Evolutionary conservation across 768 basidiomycete species (phyloP).

Genomic region (Panellus pusillus): DNA sequence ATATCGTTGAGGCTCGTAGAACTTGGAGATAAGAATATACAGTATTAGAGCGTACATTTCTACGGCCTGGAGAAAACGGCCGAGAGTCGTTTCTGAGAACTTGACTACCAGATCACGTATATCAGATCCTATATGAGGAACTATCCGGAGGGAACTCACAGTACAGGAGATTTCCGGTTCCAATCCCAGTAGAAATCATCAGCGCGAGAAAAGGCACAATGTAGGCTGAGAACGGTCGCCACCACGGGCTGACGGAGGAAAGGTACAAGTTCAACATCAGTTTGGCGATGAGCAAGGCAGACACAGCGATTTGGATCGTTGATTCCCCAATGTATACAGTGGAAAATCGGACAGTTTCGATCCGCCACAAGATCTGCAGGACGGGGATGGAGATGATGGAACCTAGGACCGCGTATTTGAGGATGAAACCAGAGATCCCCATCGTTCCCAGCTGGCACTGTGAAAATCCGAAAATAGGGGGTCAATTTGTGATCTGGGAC

Average conservation of each 20-base stretch:
- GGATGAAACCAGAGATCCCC: constrained; percentile 52
- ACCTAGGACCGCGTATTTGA: constrained; percentile 53
- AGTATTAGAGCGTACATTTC: constrained; percentile 64
- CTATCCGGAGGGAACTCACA: constrained; percentile 42
- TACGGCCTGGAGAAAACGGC: constrained; percentile 65
- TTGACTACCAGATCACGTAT: constrained; percentile 41
- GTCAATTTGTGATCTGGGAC: constrained; percentile 13
- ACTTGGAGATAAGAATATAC: constrained; percentile 52
- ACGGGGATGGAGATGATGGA: constrained; percentile 46
- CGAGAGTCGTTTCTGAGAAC: constrained; percentile 68
- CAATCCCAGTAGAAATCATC: constrained; percentile 50
- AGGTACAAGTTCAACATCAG: constrained; percentile 57
- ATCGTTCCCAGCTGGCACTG: constrained; percentile 65
- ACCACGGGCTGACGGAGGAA: constrained; percentile 39
- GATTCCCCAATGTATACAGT: constrained; percentile 58
- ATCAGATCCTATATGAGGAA: not conserved
- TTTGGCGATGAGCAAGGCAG: constrained; percentile 62
- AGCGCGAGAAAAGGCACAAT: constrained; percentile 52
- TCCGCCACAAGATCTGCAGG: constrained; percentile 67
- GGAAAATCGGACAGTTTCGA: constrained; percentile 39
- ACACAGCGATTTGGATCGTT: constrained; percentile 57
- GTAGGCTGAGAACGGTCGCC: constrained; percentile 47
- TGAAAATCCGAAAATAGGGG: constrained; percentile 35
- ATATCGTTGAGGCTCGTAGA: constrained; percentile 26
- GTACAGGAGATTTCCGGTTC: constrained; percentile 52